Percentiles rank a stretch among this genome's conserved stretches.
Conservation (phyloP, 2,329 filamentous ascomycete species). For the Pyrenophora teres region DNA sequence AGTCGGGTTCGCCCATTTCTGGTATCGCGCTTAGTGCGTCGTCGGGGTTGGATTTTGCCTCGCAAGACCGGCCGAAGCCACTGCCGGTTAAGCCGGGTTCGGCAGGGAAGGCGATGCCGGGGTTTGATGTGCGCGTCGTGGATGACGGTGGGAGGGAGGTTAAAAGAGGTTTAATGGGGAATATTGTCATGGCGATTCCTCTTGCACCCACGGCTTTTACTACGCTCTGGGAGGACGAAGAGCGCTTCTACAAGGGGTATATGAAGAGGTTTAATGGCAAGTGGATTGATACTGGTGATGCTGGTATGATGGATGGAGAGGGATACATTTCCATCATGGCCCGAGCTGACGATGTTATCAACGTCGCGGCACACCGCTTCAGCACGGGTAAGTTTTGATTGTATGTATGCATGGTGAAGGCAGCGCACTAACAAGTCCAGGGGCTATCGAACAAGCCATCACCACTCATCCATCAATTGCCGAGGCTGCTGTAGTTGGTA, state of each 20-base stretch:
- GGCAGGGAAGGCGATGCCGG: constrained; percentile 88
- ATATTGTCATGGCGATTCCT: constrained; percentile 83
- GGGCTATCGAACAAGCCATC: constrained; percentile 88
- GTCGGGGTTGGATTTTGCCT: constrained; percentile 60
- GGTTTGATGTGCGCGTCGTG: constrained; percentile 84
- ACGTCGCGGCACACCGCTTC: constrained; percentile 91
- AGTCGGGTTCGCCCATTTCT: constrained; percentile 71
- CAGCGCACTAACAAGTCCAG: constrained; percentile 49
- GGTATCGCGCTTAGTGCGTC: constrained; percentile 68
- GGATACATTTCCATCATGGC: constrained; percentile 68
- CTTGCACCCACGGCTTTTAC: constrained; percentile 85
- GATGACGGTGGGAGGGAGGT: constrained; percentile 79
- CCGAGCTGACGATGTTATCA: constrained; percentile 83
- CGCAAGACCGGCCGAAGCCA: constrained; percentile 51
- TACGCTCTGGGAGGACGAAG: constrained; percentile 83
- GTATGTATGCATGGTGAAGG: not conserved
- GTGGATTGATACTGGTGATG: constrained; percentile 92
- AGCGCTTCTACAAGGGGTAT: constrained; percentile 84
- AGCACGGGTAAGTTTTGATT: constrained; percentile 69
- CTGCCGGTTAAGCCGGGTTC: constrained; percentile 77
- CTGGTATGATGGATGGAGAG: constrained; percentile 80
- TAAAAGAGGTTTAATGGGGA: constrained; percentile 77
- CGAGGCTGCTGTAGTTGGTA: constrained; percentile 83
- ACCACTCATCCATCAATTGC: constrained; percentile 77
- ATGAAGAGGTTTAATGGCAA: constrained; percentile 77